Base-by-base conservation (phyloP, 2,329 filamentous ascomycete genomes). In the Tolypocladium ovalisporum region DNA sequence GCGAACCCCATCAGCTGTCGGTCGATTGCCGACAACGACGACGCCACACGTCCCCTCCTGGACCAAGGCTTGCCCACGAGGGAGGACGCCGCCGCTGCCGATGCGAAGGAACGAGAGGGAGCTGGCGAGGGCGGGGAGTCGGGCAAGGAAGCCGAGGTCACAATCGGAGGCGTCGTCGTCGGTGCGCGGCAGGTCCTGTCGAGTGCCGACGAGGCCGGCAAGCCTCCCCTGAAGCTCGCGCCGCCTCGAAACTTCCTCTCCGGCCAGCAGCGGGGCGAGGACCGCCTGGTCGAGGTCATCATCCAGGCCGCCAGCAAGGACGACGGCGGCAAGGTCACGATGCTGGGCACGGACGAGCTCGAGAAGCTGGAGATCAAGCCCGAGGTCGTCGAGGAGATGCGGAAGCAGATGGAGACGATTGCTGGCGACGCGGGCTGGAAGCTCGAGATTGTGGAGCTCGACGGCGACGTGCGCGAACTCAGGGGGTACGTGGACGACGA, bases 1-100 rank as follows among this genome's bases (percentile, higher is more conserved):
- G 86, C 90, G 7, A 88, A 96, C 68, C 74, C 82, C 12, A 91
- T 97, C 60, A 82, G 79, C 60, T 97, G 92, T 69, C 82, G 83
- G 32, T 83, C 86, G 57, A 85, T 97, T 55, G 75, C 92, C 19
- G 66, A 70, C 27, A 69, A 75, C 2, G 79, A 84, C 34, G 61
- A 63, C 2, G 54, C 39, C 74, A 83, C 13, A 66, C 75, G 60
- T 60, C 79, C 66, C 32, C 60, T 70, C 2, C 36, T 72, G 13
- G 70, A 68, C 3, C 66, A 71, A 36, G 54, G 65, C 67, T 70
- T 70, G 68, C 47, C 67, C 61, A 56, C 68, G 60, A 49, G 73
- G 69, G 65, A 74, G 67, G 3, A 66, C 70, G 54, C 60, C 9
- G 32, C 32, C 9, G 32, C 32, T 15, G 54, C 56, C 2, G 57